Base-by-base conservation (phyloP, 139 green algal species). In the Eudorina sp. region DNA sequence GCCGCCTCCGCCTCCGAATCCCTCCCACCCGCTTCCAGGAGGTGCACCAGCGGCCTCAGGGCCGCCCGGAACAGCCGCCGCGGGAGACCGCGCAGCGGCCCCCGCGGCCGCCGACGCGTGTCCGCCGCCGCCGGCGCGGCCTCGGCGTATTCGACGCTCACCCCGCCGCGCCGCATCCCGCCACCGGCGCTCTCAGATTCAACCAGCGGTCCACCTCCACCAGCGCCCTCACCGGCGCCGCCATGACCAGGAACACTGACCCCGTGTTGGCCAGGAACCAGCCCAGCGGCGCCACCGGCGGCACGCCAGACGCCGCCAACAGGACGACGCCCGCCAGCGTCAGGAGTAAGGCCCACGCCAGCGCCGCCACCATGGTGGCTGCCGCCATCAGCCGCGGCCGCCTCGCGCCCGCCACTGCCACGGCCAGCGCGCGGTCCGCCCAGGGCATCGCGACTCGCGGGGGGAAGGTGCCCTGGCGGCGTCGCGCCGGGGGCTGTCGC, bases 251-350 rank as follows among this genome's bases (percentile, higher is more conserved):
- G 34, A 34, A 31, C 68, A 48, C 31, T 7, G 23, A 21, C 25
- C 31, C 68, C 34, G 68, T 34, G 68, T 76, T 76, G 62, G 38
- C 21, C 68, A 76, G 68, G 3, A 76, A 16, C 68, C 68, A 76
- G 3, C 14, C 27, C 13, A 25, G 27, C 73, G 45, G 73, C 73
- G 43, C 73, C 73, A 4, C 45, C 73, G 31, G 34, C 66, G 31
- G 16, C 31, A 25, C 66, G 25, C 4, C 31, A 31, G 66, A 25
- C 66, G 38, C 34, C 31, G 31, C 66, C 66, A 75, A 46, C 31
- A 45, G 34, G 4, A 7, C 36, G 19, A 46, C 66, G 9, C 11
- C 36, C 38, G 36, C 6, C 66, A 58, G 51, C 51, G 13, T 25
- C 51, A 13, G 51, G 51, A 58, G 51, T 16, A 46, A 0, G 36